Base-by-base conservation (phyloP, 73 alveolate genomes). In the Paramecium sonneborni region DNA sequence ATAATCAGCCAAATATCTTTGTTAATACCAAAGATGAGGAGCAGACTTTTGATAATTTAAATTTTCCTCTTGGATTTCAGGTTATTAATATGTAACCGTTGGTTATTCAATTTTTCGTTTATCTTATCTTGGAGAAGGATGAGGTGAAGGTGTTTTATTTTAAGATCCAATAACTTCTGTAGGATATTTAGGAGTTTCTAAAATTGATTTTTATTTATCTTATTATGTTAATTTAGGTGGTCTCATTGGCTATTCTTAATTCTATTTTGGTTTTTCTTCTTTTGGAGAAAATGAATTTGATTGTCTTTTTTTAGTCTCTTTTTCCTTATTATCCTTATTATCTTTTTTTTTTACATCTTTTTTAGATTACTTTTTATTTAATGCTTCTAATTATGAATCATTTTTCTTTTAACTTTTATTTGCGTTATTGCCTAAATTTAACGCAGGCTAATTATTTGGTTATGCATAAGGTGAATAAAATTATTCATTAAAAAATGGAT, bases 111-210 rank as follows among this genome's bases (percentile, higher is more conserved):
- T 9, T 21, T 18, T 52, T 52, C 34, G 14, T 18, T 52, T 52
- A 52, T n/a, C 32, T 0, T 52, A 20, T 52, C 68, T 52, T 15
- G 68, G 68, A 6, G 68, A 52, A 6, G 68, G 68, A 18, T 52
- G 68, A 0, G 68, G 68, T 52, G 68, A 52, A 5, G 68, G 68
- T 52, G 18, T 18, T 52, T 52, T 52, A 2, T 52, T n/a, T 5
- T 41, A 41, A 41, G 68, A 52, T 0, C 68, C 34, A 18, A 52
- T 52, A 28, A n/a, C 18, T 52, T 52, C 68, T 62, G 84, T 62
- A 3, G 39, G 84, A 62, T 62, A 62, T 62, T 62, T 62, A 30
- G 84, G 84, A 2, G 84, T 62, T 32, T 62, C 84, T 62, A 30
- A 62, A 24, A 62, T 62, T 21, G 84, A 62, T 62, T 6, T 14